These are phyloP conservation scores for Alternaria gaisen DNA, from an alignment of 2,329 filamentous ascomycete genomes.

Conservation along the genomic window DNA sequence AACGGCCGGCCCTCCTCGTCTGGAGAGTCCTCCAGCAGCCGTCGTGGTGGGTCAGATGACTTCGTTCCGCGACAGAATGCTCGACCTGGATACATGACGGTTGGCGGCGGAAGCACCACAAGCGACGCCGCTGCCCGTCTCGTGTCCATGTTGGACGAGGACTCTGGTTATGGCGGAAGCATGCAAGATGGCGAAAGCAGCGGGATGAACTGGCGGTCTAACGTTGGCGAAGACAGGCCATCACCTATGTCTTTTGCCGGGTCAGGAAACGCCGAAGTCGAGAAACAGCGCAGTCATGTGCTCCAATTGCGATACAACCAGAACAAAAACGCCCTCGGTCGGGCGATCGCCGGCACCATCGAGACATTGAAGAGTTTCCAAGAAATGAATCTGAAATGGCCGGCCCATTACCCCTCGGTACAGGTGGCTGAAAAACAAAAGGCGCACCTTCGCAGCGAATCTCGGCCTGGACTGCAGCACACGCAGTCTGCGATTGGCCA, in stretches of 20 bases:
- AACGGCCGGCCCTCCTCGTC: conserved; percentile 31
- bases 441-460: conserved; percentile 56
- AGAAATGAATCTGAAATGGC: conserved; percentile 90
- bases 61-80: conserved; percentile 35
- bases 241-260: conserved; percentile 62
- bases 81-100: conserved; percentile 81
- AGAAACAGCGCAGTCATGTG: conserved; percentile 78
- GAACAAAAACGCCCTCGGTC: conserved; percentile 85
- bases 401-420: conserved; percentile 91
- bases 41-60: conserved; percentile 36
- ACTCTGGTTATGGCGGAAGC: conserved; percentile 93
- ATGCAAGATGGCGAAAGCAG: conserved; percentile 69
- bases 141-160: conserved; percentile 81
- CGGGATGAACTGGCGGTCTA: conserved; percentile 63
- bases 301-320: conserved; percentile 95
- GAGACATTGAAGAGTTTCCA: conserved; percentile 85
- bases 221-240: conserved; percentile 65
- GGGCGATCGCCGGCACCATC: conserved; percentile 85
- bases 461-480: conserved; percentile 70
- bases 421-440: conserved; percentile 59
- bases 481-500: conserved; percentile 68
- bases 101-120: conserved; percentile 82
- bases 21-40: conserved; percentile 39
- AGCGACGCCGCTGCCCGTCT: conserved; percentile 78
- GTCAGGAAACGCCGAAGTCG: conserved; percentile 64